These are phyloP conservation scores for Aureobasidium vineae DNA, from an alignment of 2,329 filamentous ascomycete genomes.

Conservation along the genomic window DNA sequence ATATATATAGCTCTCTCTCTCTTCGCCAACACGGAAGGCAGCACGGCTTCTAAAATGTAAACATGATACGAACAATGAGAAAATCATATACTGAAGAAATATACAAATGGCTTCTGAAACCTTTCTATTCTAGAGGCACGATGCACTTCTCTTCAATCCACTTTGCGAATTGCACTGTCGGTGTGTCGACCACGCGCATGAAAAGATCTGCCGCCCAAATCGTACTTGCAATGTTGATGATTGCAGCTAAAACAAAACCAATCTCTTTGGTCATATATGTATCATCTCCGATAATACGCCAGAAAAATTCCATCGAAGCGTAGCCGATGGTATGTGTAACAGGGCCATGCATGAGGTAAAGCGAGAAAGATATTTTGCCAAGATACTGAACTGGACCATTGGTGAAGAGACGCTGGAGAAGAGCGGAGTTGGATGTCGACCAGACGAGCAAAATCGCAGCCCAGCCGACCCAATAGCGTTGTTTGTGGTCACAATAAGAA, in stretches of 20 bases:
- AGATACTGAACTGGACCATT: constrained; percentile 55
- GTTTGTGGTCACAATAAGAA: constrained; percentile 2
- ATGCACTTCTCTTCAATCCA: constrained; percentile 49
- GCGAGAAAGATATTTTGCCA: constrained; percentile 59
- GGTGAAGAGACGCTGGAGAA: constrained; percentile 54
- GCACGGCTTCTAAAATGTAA: not conserved
- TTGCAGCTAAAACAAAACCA: constrained; percentile 57
- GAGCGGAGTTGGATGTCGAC: constrained; percentile 49
- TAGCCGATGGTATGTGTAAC: constrained; percentile 56
- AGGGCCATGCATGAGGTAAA: constrained; percentile 62
- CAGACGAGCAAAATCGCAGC: constrained; percentile 56
- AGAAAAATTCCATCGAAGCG: constrained; percentile 53
- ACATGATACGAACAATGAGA: not conserved
- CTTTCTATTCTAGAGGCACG: constrained; percentile 8
- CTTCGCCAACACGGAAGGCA: not conserved
- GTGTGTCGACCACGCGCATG: constrained; percentile 56
- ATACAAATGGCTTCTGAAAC: not conserved
- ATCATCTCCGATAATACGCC: constrained; percentile 50
- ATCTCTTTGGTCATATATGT: constrained; percentile 46
- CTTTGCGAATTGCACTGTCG: constrained; percentile 56
- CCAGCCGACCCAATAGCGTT: constrained; percentile 58
- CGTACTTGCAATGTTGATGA: constrained; percentile 55
- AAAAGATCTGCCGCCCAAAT: constrained; percentile 59
- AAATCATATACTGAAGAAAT: not conserved
- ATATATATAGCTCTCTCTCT: no score